Evolutionary conservation across 2,329 filamentous ascomycete genomes (phyloP), one percentile per base, ranked within the genome.

Genomic region (Alternaria sp.): DNA sequence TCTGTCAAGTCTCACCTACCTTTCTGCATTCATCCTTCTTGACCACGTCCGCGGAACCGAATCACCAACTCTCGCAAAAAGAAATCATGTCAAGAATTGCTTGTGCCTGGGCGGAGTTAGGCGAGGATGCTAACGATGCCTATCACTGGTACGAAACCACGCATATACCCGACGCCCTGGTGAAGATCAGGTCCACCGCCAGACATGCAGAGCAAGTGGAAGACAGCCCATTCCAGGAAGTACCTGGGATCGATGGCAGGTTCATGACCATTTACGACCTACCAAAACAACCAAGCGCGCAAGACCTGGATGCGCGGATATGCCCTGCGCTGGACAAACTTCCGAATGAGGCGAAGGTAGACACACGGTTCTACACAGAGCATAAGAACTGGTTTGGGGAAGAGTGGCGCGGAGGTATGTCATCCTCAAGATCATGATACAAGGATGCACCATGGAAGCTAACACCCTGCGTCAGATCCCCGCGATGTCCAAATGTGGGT

Each of bases 221-320:
- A n/a, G 67, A 69, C 8, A 65, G 63, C 36, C 52, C 62, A 15
- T 69, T 69, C 32, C 59, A 63, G 44, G 67, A 69, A 21, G 54
- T 69, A 13, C 47, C 54, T 13, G 26, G 50, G 15, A 59, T 69
- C 15, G 32, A 65, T 6, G 65, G 65, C 15, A 50, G 21, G 5
- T 58, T 59, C 12, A 64, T 69, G 61, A 63, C 67, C 6, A 50
- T 66, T 9, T 68, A 68, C 23, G 67, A 68, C 11, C 7, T 69
- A 11, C 57, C 65, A 5, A 55, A 52, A 30, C 57, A 43, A 15
- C 47, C 50, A 15, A 56, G 57, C 19, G 64, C 59, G 11, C 28
- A 57, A 25, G 65, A 64, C 8, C 6, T 68, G 17, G 60, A 66
- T 23, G 45, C 61, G n/a, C 56, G 61, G 26, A 57, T 68, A 25